A percentile compares a stretch with the other conserved stretches of the same genome.
Evolutionary conservation across 2,329 filamentous ascomycete species (phyloP).

Genomic region (Chaetomium sp.): DNA sequence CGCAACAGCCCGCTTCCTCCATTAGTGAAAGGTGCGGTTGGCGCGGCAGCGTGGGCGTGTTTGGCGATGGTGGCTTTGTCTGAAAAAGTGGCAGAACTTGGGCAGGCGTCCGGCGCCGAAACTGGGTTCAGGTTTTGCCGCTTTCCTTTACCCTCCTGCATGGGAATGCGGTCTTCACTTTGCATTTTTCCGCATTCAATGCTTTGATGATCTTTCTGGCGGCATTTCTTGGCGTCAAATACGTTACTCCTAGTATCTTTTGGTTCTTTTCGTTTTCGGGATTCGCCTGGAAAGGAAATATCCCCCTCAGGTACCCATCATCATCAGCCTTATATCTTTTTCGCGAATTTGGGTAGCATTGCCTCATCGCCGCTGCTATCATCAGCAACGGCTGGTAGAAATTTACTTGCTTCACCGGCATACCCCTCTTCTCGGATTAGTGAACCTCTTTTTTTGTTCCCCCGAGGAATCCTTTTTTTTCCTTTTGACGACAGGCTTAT

Average conservation of each 20-base stretch:
- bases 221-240: background rate
- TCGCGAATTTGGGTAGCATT: no score
- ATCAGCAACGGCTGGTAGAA: no score
- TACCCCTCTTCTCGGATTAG: no score
- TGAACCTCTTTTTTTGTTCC: no score
- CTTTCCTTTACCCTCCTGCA: background rate
- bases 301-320: no score
- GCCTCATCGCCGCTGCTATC: no score
- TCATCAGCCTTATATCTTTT: no score
- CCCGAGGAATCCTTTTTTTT: no score
- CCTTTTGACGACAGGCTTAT: no score
- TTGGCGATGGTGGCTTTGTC: conserved; percentile 49
- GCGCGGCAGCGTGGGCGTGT: conserved; percentile 51
- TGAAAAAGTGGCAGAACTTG: conserved; percentile 27
- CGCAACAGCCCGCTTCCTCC: conserved; percentile 23
- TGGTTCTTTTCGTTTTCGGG: background rate
- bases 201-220: background rate
- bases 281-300: background rate
- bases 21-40: conserved; percentile 44
- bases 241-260: background rate
- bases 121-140: background rate
- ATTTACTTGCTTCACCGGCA: no score
- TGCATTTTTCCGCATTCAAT: background rate
- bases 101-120: no score
- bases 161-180: background rate